These are phyloP conservation scores for Ceratonia siliqua DNA, from an alignment of 306 rosid genomes.

Conservation along the genomic window DNA sequence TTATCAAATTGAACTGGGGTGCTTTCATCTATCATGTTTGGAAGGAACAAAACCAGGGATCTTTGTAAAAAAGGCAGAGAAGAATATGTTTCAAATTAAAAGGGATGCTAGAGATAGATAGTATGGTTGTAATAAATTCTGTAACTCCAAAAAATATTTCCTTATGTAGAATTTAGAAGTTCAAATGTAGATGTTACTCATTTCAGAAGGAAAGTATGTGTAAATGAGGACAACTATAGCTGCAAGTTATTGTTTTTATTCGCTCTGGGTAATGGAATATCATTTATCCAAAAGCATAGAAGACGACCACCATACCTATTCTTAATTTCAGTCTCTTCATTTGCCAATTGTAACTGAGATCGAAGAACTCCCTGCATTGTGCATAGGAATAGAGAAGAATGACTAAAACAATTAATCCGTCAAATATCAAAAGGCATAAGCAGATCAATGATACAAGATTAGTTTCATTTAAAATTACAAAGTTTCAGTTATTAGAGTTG, in stretches of 20 bases:
- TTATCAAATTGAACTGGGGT: background rate
- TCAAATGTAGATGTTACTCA: slow-evolving; percentile 10
- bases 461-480: slow-evolving; percentile 15
- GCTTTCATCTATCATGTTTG: background rate
- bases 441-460: slow-evolving; percentile 11
- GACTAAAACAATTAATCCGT: slow-evolving; percentile 14
- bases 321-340: slow-evolving; percentile 70
- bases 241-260: background rate
- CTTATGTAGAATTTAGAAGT: slow-evolving; percentile 5
- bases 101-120: background rate
- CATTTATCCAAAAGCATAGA: slow-evolving; percentile 9
- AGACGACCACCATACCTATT: slow-evolving; percentile 52
- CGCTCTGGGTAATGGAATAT: background rate
- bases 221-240: background rate
- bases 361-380: slow-evolving; percentile 70
- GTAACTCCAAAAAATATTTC: slow-evolving; percentile 6
- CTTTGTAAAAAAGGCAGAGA: background rate
- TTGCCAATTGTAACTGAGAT: slow-evolving; percentile 73
- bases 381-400: slow-evolving; percentile 26
- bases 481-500: background rate
- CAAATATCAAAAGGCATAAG: slow-evolving; percentile 1
- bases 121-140: background rate
- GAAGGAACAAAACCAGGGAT: background rate
- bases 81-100: background rate
- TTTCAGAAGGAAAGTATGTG: slow-evolving; percentile 12